Evolutionary conservation across 176 grass and related monocot species (phyloP).

Genomic region (Rhynchospora breviuscula): DNA sequence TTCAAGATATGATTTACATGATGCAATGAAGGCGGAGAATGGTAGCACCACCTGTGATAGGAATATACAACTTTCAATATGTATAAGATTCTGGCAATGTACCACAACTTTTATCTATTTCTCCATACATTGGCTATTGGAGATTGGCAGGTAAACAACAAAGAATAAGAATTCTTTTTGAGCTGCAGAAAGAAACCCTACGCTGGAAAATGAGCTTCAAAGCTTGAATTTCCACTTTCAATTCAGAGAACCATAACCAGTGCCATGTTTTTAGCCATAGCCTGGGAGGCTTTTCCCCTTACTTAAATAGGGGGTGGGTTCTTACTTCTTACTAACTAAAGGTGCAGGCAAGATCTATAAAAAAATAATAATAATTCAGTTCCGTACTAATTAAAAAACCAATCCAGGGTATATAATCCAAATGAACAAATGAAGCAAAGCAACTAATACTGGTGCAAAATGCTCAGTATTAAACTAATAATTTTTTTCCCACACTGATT

Average conservation of each 20-base stretch:
- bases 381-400: too few relatives aligned
- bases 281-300: too few relatives aligned
- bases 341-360: too few relatives aligned
- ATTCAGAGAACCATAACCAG: too few relatives aligned
- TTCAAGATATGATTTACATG: slow-evolving; percentile 57
- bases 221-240: too few relatives aligned
- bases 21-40: slow-evolving; percentile 66
- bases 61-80: neutral
- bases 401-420: neutral
- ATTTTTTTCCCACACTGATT: neutral
- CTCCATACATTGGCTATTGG: neutral
- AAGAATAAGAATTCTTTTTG: neutral
- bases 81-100: neutral
- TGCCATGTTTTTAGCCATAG: too few relatives aligned
- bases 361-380: too few relatives aligned
- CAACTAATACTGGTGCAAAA: neutral
- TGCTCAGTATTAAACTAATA: neutral
- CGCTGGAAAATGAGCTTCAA: too few relatives aligned
- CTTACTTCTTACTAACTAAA: too few relatives aligned
- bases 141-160: neutral
- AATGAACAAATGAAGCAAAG: too few relatives aligned
- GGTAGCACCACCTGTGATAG: slow-evolving; percentile 49
- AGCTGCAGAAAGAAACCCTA: too few relatives aligned
- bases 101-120: neutral
- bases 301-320: too few relatives aligned